Evolutionary conservation across 805 yeast genomes (phyloP), one percentile per base, ranked within the genome.

Genomic region (Metschnikowia peoriensis): DNA sequence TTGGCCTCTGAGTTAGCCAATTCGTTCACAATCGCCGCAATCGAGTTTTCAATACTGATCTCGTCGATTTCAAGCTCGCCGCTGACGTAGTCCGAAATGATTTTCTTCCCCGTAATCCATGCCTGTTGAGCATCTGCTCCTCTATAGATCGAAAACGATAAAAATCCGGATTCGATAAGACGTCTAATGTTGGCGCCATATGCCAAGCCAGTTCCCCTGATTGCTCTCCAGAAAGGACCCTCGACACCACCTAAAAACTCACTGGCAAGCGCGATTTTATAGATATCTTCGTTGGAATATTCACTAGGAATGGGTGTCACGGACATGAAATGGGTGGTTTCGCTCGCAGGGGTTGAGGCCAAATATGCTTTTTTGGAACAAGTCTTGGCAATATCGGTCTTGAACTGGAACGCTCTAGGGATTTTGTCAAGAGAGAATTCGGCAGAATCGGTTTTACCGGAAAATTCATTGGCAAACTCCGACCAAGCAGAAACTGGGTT

Each of bases 211-310:
- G 91, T 80, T 40, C 99, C 99, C 70, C 99, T 82, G 35, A 94
- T 88, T 51, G 96, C 97, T 62, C 89, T 81, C 97, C 98, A 93
- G 57, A 93, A 86, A 37, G 98, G 99, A 2, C 99, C 99, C 67
- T 94, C 99, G 16, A 89, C 90, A 38, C 90, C 87, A 58, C 86
- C 88, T 51, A 94, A 73, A 61, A 84, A 87, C 50, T 88, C 91
- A 7, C 86, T 78, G 7, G 91, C 89, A 28, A 92, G 77, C 0
- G 86, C 79, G 40, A 93, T 76, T 28, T 85, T 86, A 47, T 87
- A 84, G 32, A 84, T 74, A 60, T 92, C 97, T 16, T 69, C 71
- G 47, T 70, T 60, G 39, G 66, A 55, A 55, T 73, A 76, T 49
- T 70, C 66, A 1, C 77, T 71, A 1, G 93, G 89, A 12, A 87